Conservation (phyloP, 768 basidiomycete species). For the Lentinula lateritia region DNA sequence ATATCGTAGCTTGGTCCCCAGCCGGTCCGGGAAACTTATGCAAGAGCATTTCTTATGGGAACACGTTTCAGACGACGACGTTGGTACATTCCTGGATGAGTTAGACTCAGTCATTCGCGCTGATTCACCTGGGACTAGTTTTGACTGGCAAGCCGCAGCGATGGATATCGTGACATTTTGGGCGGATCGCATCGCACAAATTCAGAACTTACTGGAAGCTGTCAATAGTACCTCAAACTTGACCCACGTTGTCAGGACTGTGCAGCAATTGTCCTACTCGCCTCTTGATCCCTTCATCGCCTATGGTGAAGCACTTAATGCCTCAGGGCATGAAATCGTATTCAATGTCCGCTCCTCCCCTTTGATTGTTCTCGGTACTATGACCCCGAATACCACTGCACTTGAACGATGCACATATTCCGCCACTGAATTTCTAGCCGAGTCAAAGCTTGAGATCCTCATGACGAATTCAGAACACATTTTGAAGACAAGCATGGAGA, state of each 20-base stretch:
- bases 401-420: slow-evolving; percentile 13
- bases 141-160: slow-evolving; percentile 12
- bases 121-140: slow-evolving; percentile 6
- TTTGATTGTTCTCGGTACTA: neutral
- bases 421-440: slow-evolving; percentile 12
- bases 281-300: slow-evolving; percentile 16
- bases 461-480: slow-evolving; percentile 13
- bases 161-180: slow-evolving; percentile 13
- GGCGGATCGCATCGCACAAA: slow-evolving; percentile 14
- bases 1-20: slow-evolving; percentile 10
- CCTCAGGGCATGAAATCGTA: slow-evolving; percentile 15
- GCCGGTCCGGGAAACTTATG: slow-evolving; percentile 13
- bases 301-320: slow-evolving; percentile 12
- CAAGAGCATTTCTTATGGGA: slow-evolving; percentile 9
- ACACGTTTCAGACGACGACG: slow-evolving; percentile 14
- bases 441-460: neutral
- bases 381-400: slow-evolving; percentile 7
- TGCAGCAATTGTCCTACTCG: slow-evolving; percentile 14
- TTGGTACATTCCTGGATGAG: slow-evolving; percentile 11
- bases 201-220: slow-evolving; percentile 11
- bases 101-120: slow-evolving; percentile 9
- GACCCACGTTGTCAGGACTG: slow-evolving; percentile 9
- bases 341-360: slow-evolving; percentile 5
- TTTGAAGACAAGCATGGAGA: slow-evolving; percentile 11
- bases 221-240: slow-evolving; percentile 9